These are phyloP conservation scores for Paramecium biaurelia DNA, from an alignment of 73 alveolate genomes.

Conservation along the genomic window DNA sequence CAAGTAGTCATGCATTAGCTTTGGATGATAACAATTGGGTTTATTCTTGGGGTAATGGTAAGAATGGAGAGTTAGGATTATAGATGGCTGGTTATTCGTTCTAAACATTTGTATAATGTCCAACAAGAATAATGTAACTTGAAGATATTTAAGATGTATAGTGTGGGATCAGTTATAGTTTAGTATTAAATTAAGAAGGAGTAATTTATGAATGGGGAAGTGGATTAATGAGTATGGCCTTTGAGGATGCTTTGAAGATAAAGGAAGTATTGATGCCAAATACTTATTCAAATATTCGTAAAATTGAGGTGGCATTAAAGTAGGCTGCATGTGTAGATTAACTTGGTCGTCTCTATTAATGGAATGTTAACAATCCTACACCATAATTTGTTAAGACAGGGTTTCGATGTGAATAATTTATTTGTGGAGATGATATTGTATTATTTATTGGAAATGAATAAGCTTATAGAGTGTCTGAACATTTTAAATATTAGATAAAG, in stretches of 20 bases:
- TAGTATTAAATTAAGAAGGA: background rate
- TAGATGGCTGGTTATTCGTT: background rate
- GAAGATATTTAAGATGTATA: background rate
- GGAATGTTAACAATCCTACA: background rate
- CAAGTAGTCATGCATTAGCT: background rate
- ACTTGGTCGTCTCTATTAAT: constrained; percentile 23
- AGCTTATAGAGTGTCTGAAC: background rate
- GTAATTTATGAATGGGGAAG: background rate
- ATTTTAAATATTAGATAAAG: background rate
- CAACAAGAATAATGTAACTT: background rate
- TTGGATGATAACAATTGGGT: background rate
- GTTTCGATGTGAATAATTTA: constrained; percentile 8
- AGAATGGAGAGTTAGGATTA: constrained; percentile 28
- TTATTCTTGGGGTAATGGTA: constrained; percentile 22
- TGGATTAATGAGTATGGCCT: background rate
- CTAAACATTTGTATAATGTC: background rate
- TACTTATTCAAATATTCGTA: background rate
- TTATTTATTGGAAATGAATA: background rate
- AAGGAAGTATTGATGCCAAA: background rate
- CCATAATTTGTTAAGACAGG: background rate
- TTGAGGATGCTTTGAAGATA: background rate
- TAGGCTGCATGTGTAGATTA: constrained; percentile 21
- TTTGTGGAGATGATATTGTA: constrained; percentile 20
- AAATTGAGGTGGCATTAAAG: background rate
- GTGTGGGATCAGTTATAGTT: constrained; percentile 13